A percentile compares a stretch with the other conserved stretches of the same genome.
These are phyloP conservation scores for Thymus quinquecostatus DNA, from an alignment of 257 asterid genomes.

Conservation along the genomic window DNA sequence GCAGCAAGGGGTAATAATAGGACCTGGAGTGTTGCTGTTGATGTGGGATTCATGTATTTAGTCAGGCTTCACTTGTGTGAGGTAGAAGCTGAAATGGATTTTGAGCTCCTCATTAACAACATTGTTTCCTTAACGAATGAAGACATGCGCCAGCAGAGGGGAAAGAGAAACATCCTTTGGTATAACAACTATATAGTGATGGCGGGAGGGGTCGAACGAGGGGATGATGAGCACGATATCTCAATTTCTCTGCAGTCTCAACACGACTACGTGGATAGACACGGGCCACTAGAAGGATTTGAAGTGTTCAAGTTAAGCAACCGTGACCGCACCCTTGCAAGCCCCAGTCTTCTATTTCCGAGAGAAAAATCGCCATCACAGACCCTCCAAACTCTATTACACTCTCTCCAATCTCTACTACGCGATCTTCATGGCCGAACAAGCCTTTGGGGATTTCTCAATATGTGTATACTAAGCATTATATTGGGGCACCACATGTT, in stretches of 20 bases:
- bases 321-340: conserved; percentile 61
- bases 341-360: conserved; percentile 31
- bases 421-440: conserved; percentile 18
- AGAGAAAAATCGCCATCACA: no score
- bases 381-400: no score
- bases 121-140: conserved; percentile 41
- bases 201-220: conserved; percentile 51
- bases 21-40: conserved; percentile 48
- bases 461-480: conserved; percentile 37
- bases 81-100: conserved; percentile 34
- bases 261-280: conserved; percentile 22
- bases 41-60: conserved; percentile 66
- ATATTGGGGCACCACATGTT: conserved; percentile 34
- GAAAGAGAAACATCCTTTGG: conserved; percentile 36
- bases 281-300: conserved; percentile 58
- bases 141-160: conserved; percentile 45
- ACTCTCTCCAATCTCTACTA: no score
- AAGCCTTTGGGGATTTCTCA: conserved; percentile 22
- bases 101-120: conserved; percentile 45
- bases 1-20: conserved; percentile 24
- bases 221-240: conserved; percentile 45
- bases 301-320: conserved; percentile 72
- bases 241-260: conserved; percentile 46
- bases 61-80: conserved; percentile 60
- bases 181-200: conserved; percentile 35